These are phyloP conservation scores for Nannochloris sp. DNA, from an alignment of 139 green algal species.

Conservation along the genomic window DNA sequence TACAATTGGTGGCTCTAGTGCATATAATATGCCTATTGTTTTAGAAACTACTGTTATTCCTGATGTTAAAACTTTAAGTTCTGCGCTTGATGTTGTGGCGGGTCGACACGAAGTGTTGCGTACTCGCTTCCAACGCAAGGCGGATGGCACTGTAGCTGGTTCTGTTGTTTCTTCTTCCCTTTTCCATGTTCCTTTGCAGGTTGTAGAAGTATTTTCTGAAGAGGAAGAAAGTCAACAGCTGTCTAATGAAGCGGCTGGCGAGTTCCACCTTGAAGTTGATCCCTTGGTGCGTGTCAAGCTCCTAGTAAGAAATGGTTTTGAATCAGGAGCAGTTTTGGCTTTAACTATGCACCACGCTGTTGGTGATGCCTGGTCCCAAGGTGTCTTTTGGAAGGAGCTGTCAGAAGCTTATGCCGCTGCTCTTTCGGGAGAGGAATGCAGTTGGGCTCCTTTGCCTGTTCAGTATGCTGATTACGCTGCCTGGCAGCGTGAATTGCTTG, in stretches of 20 bases:
- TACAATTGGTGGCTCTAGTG: not conserved
- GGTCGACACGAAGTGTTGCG: not conserved
- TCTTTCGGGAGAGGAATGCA: not conserved
- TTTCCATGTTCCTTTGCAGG: too few species aligned
- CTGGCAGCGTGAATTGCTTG: not conserved
- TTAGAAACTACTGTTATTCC: not conserved
- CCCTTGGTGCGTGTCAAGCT: too few species aligned
- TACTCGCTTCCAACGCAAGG: too few species aligned
- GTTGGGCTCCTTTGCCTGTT: not conserved
- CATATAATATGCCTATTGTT: not conserved
- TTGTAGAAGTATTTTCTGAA: too few species aligned
- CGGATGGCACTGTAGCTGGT: too few species aligned
- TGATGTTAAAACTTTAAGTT: not conserved
- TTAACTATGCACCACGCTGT: slow-evolving; percentile 1
- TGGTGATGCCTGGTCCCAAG: not conserved
- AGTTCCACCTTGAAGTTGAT: too few species aligned
- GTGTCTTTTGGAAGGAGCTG: not conserved
- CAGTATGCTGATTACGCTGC: slow-evolving; percentile 7
- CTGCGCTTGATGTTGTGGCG: not conserved
- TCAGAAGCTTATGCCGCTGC: not conserved
- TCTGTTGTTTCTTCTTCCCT: too few species aligned
- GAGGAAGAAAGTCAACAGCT: too few species aligned
- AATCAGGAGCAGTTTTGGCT: not conserved
- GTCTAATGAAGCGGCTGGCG: not conserved
- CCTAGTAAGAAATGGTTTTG: too few species aligned